Percentiles rank a stretch among this genome's conserved stretches.
Evolutionary conservation across 352 stramenopile species (phyloP).

Genomic region (Phytophthora citrophthora): DNA sequence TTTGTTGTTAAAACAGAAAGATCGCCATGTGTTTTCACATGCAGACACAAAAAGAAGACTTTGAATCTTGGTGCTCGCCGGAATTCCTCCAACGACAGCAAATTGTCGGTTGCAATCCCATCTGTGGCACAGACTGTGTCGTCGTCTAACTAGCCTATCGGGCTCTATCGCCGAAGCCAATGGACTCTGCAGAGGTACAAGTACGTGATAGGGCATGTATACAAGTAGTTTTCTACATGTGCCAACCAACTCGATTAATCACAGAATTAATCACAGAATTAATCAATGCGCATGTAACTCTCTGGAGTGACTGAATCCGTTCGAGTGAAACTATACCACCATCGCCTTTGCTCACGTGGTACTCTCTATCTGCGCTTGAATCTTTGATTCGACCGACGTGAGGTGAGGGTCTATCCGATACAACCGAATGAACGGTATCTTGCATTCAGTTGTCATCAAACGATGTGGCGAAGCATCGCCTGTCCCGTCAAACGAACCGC

Average conservation of each 20-base stretch:
- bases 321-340: neutral
- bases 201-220: no score
- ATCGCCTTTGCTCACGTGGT: neutral
- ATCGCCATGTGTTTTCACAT: no score
- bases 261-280: no score
- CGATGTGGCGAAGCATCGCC: neutral
- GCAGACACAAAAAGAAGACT: neutral
- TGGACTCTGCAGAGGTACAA: no score
- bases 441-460: neutral
- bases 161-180: no score
- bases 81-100: neutral
- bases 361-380: neutral
- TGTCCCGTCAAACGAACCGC: neutral
- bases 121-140: neutral
- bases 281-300: neutral
- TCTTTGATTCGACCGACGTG: neutral
- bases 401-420: neutral
- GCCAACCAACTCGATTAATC: no score
- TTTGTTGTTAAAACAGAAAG: no score
- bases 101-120: neutral
- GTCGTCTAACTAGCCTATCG: neutral
- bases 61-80: neutral
- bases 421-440: neutral
- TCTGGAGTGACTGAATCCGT: neutral
- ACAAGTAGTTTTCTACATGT: no score